These are phyloP conservation scores for Venturiaceae sp. DNA, from an alignment of 2,329 filamentous ascomycete genomes.

Conservation along the genomic window DNA sequence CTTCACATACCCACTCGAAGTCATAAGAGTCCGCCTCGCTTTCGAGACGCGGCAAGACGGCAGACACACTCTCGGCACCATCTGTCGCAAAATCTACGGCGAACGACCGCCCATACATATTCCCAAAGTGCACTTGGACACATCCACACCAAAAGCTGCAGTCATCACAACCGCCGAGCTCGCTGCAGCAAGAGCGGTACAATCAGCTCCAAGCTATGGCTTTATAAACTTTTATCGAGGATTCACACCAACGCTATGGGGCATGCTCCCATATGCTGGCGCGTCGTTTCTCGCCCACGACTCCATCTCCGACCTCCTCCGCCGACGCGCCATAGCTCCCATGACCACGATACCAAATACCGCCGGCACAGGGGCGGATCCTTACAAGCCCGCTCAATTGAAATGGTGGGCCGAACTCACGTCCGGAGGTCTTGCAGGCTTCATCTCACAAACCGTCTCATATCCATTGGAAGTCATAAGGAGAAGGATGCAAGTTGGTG, in stretches of 20 bases:
- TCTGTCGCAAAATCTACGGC: conserved; percentile 78
- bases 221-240: conserved; percentile 90
- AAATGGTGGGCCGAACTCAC: conserved; percentile 79
- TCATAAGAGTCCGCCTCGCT: conserved; percentile 83
- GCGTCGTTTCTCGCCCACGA: conserved; percentile 95
- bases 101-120: conserved; percentile 42
- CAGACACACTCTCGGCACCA: conserved; percentile 60
- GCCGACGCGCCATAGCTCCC: conserved; percentile 53
- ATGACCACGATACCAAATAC: conserved; percentile 67
- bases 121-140: conserved; percentile 13
- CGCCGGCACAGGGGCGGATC: conserved; percentile 22
- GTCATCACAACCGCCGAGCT: conserved; percentile 29
- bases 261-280: conserved; percentile 95
- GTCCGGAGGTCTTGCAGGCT: conserved; percentile 75
- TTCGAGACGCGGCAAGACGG: conserved; percentile 77
- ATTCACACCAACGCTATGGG: conserved; percentile 79
- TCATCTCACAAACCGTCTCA: conserved; percentile 83
- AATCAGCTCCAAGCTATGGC: conserved; percentile 53
- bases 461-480: conserved; percentile 92
- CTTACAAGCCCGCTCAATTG: conserved; percentile 56
- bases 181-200: conserved; percentile 34
- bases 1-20: conserved; percentile 89
- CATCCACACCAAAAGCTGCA: conserved; percentile 15
- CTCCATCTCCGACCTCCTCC: conserved; percentile 74
- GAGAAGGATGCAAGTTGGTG: conserved; percentile 90